Evolutionary conservation across 805 yeast genomes (phyloP).

Genomic region (Metschnikowia arizonensis): DNA sequence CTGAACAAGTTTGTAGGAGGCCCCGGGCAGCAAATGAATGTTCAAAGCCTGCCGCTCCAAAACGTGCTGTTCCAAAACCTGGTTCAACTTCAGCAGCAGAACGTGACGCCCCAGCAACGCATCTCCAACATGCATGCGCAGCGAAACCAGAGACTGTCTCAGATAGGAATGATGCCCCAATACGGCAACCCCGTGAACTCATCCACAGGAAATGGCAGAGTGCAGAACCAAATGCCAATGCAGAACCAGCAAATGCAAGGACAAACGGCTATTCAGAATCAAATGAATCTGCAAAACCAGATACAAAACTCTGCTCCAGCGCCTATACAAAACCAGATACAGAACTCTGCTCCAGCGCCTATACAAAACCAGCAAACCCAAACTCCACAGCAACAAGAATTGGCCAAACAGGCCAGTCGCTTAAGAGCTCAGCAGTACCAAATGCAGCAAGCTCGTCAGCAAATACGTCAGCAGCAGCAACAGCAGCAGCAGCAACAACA

Average conservation of each 20-base stretch:
- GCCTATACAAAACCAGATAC: constrained; percentile 1
- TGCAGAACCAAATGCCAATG: background rate
- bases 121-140: constrained; percentile 2
- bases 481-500: constrained; percentile 10
- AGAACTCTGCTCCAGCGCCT: background rate
- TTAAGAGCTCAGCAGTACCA: constrained; percentile 17
- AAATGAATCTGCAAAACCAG: constrained; percentile 1
- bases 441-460: constrained; percentile 12
- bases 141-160: constrained; percentile 6
- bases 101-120: constrained; percentile 4
- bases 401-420: constrained; percentile 14
- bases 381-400: constrained; percentile 11
- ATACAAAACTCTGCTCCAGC: constrained; percentile 1
- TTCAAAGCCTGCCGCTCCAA: constrained; percentile 1
- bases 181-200: constrained; percentile 1
- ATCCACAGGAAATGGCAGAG: background rate
- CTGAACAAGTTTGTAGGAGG: background rate
- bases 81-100: constrained; percentile 3
- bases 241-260: constrained; percentile 2
- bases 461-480: constrained; percentile 7
- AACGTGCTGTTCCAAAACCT: background rate
- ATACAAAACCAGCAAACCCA: constrained; percentile 6
- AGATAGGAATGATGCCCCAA: constrained; percentile 4
- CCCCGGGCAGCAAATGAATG: background rate
- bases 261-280: background rate